phyloP scores from a whole-genome alignment of 192 early-diverging fungal genomes.

The Entomortierella lignicola region DNA sequence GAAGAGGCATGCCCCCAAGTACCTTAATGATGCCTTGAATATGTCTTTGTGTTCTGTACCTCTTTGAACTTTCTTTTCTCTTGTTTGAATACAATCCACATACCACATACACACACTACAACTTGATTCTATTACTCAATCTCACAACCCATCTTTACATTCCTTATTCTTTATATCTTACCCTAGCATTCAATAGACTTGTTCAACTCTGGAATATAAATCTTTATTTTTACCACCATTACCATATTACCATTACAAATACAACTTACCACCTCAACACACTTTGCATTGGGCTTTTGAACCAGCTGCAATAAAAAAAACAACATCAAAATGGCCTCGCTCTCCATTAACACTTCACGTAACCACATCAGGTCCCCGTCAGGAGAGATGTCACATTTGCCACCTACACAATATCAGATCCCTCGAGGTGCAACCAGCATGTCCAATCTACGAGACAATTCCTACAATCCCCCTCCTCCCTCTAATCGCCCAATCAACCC shows the following conservation, averaged over 20 bases:
- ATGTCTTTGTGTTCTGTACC: too few relatives aligned
- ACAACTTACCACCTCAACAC: background rate
- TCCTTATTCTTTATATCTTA: too few relatives aligned
- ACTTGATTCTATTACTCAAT: background rate
- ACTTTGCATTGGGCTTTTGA: too few relatives aligned
- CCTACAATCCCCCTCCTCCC: constrained; percentile 22
- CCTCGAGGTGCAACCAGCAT: constrained; percentile 45
- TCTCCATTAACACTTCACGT: constrained; percentile 48
- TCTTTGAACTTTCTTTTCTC: too few relatives aligned
- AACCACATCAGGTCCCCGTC: constrained; percentile 45
- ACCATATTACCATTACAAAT: too few relatives aligned
- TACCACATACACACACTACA: background rate
- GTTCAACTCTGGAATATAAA: too few relatives aligned
- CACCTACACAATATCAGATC: constrained; percentile 31
- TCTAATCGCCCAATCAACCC: constrained; percentile 13
- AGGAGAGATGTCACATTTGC: constrained; percentile 47
- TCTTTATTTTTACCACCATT: too few relatives aligned
- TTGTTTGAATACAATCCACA: too few relatives aligned
- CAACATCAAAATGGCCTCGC: constrained; percentile 26
- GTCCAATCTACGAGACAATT: constrained; percentile 43
- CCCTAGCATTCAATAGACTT: too few relatives aligned
- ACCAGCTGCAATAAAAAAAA: background rate
- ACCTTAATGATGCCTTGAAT: too few relatives aligned
- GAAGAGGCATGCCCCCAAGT: too few relatives aligned
- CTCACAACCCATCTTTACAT: background rate